phyloP scores from a whole-genome alignment of 768 basidiomycete genomes.

The Cubamyces sp. region DNA sequence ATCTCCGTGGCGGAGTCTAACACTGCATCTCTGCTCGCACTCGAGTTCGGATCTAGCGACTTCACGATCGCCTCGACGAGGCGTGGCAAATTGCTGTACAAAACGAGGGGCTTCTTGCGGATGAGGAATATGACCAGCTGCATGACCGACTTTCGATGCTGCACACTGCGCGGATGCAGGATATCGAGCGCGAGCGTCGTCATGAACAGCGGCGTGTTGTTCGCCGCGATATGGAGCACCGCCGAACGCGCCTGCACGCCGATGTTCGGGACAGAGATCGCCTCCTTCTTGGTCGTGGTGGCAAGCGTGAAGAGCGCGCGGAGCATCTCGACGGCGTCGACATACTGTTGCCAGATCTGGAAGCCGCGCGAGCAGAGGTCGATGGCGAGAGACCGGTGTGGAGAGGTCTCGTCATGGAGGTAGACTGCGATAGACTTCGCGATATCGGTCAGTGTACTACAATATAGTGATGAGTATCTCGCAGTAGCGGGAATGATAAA shows the following conservation, averaged over 20 bases:
- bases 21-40: slow-evolving; percentile 76
- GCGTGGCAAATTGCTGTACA: slow-evolving; percentile 82
- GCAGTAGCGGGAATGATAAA: background rate
- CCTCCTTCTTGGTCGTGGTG: slow-evolving; percentile 72
- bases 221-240: slow-evolving; percentile 80
- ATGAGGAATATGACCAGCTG: slow-evolving; percentile 94
- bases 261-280: slow-evolving; percentile 66
- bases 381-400: slow-evolving; percentile 73
- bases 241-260: slow-evolving; percentile 81
- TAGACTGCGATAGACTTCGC: slow-evolving; percentile 82
- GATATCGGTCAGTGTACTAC: slow-evolving; percentile 79
- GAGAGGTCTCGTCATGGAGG: slow-evolving; percentile 71
- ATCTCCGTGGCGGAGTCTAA: slow-evolving; percentile 93
- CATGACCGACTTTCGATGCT: slow-evolving; percentile 86
- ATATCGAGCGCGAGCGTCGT: slow-evolving; percentile 91
- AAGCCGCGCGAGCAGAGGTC: slow-evolving; percentile 93
- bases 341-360: slow-evolving; percentile 91
- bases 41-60: slow-evolving; percentile 91
- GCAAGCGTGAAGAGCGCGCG: slow-evolving; percentile 83
- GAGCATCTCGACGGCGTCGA: slow-evolving; percentile 87
- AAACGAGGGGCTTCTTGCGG: slow-evolving; percentile 87
- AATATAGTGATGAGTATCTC: slow-evolving; percentile 4
- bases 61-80: slow-evolving; percentile 96
- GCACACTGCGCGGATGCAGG: slow-evolving; percentile 70
- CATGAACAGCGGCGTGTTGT: slow-evolving; percentile 91